These are phyloP conservation scores for Nicotiana rustica DNA, from an alignment of 305 asterid genomes.

Conservation along the genomic window DNA sequence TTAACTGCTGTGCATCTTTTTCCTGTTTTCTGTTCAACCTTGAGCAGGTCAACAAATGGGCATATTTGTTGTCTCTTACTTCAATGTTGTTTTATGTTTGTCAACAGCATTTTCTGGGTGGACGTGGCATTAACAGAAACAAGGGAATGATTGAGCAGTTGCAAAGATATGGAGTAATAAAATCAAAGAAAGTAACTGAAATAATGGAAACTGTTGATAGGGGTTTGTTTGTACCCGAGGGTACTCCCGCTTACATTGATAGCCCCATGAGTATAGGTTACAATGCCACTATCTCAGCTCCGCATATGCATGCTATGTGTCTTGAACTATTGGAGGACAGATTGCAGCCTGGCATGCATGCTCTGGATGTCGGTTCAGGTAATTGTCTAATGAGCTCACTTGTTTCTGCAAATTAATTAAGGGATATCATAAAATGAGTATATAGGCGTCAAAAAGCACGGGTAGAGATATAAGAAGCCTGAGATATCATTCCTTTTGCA, in stretches of 20 bases:
- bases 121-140: conserved; percentile 57
- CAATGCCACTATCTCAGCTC: conserved; percentile 96
- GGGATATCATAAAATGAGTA: not conserved
- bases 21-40: conserved; percentile 32
- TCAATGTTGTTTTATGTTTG: conserved; percentile 53
- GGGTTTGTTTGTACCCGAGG: conserved; percentile 88
- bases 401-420: not conserved
- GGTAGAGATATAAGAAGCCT: not conserved
- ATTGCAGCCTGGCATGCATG: conserved; percentile 94
- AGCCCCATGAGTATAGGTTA: conserved; percentile 88
- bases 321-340: conserved; percentile 83
- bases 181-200: conserved; percentile 72
- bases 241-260: conserved; percentile 75
- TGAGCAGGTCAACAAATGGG: conserved; percentile 50
- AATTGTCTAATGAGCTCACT: conserved; percentile 9
- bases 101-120: conserved; percentile 70
- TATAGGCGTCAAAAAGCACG: not conserved
- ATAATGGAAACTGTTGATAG: conserved; percentile 88
- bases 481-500: not conserved
- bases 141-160: conserved; percentile 73
- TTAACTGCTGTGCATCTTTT: conserved; percentile 27
- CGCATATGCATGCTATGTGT: conserved; percentile 99
- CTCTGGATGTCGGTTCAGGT: conserved; percentile 96
- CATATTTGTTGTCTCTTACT: conserved; percentile 46
- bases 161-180: conserved; percentile 62